Conservation (phyloP, 306 rosid genomes). For the Purshia tridentata region DNA sequence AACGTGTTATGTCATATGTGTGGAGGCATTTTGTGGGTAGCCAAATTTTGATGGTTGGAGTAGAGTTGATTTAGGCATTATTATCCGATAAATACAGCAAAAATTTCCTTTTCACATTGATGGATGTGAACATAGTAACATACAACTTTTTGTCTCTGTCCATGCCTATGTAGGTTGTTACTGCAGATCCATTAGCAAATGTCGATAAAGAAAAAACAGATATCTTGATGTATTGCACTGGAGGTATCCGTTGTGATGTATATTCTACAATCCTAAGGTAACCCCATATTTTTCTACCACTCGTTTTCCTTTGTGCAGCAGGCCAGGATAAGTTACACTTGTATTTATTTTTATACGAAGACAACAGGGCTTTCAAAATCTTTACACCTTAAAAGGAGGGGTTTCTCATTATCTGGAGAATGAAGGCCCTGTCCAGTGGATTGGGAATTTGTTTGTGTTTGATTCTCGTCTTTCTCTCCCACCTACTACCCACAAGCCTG, state of each 20-base stretch:
- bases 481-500: slow-evolving; percentile 57
- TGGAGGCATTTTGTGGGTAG: not conserved
- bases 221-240: slow-evolving; percentile 94
- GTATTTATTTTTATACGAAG: slow-evolving; percentile 35
- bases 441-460: slow-evolving; percentile 87
- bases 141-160: slow-evolving; percentile 24
- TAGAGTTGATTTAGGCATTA: slow-evolving; percentile 13
- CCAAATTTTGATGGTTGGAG: not conserved
- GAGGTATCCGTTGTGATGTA: slow-evolving; percentile 90
- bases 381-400: slow-evolving; percentile 82
- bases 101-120: slow-evolving; percentile 21
- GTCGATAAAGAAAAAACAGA: slow-evolving; percentile 62
- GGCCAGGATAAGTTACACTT: not conserved
- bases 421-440: slow-evolving; percentile 79
- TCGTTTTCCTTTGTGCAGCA: not conserved
- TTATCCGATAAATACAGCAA: not conserved
- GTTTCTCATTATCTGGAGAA: slow-evolving; percentile 74
- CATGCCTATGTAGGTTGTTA: slow-evolving; percentile 48
- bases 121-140: slow-evolving; percentile 12
- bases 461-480: slow-evolving; percentile 91
- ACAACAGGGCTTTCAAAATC: slow-evolving; percentile 72
- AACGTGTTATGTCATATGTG: not conserved
- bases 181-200: slow-evolving; percentile 77
- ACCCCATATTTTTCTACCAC: slow-evolving; percentile 5
- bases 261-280: slow-evolving; percentile 87